A percentile compares a stretch with the other conserved stretches of the same genome.
phyloP scores from a whole-genome alignment of 768 basidiomycete genomes.

The Trametes punicea region DNA sequence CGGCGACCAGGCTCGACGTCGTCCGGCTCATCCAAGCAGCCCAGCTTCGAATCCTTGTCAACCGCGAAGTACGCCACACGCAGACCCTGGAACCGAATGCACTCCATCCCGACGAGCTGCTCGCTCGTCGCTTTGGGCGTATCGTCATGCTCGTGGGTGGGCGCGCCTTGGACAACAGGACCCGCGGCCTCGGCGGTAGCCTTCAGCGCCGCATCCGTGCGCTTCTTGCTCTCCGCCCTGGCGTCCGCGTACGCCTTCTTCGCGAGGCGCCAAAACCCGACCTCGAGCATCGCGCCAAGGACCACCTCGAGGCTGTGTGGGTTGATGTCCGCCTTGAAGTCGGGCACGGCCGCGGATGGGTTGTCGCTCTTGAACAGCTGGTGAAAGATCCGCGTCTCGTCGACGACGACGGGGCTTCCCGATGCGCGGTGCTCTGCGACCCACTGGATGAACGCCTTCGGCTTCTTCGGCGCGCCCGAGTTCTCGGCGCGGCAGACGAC shows the following conservation, averaged over 20 bases:
- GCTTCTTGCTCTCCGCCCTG: slow-evolving; percentile 55
- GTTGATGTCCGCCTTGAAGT: slow-evolving; percentile 82
- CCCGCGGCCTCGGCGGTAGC: slow-evolving; percentile 35
- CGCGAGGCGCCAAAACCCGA: slow-evolving; percentile 84
- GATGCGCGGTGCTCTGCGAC: slow-evolving; percentile 80
- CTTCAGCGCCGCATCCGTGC: slow-evolving; percentile 59
- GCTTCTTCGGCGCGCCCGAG: slow-evolving; percentile 59
- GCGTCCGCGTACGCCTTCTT: slow-evolving; percentile 65
- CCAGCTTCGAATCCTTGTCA: slow-evolving; percentile 79
- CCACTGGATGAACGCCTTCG: slow-evolving; percentile 97
- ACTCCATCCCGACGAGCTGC: slow-evolving; percentile 86
- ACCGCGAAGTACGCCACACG: slow-evolving; percentile 93
- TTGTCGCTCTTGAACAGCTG: slow-evolving; percentile 93
- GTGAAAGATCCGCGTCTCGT: slow-evolving; percentile 91
- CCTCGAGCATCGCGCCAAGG: slow-evolving; percentile 80
- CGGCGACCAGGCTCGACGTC: slow-evolving; percentile 40
- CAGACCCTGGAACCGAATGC: slow-evolving; percentile 93
- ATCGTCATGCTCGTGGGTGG: slow-evolving; percentile 38
- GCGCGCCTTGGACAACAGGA: slow-evolving; percentile 28
- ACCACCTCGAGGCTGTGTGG: slow-evolving; percentile 78
- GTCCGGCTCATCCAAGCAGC: slow-evolving; percentile 55
- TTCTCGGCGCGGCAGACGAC: slow-evolving; percentile 79
- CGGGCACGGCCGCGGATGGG: slow-evolving; percentile 62
- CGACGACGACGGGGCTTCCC: slow-evolving; percentile 77
- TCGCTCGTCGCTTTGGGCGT: slow-evolving; percentile 74